These are phyloP conservation scores for Cryphonectria parasitica DNA, from an alignment of 2,329 filamentous ascomycete genomes.

Conservation along the genomic window DNA sequence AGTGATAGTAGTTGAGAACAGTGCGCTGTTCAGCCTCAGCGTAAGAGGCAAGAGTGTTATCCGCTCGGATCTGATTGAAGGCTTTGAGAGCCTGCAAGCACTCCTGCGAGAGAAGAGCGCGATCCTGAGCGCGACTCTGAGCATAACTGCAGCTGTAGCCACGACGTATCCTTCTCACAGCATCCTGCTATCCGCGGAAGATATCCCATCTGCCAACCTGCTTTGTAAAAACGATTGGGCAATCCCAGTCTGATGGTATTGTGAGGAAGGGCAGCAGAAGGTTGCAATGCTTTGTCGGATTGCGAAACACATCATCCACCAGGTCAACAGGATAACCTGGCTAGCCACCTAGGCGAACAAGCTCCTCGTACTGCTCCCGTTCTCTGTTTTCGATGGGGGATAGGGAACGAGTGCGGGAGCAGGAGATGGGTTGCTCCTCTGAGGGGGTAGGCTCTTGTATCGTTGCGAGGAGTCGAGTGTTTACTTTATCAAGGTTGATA, in stretches of 20 bases:
- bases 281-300: conserved; percentile 2
- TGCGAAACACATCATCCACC: background rate
- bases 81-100: background rate
- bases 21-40: background rate
- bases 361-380: background rate
- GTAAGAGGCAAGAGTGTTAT: background rate
- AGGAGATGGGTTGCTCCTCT: background rate
- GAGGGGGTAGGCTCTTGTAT: background rate
- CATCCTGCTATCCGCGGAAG: background rate
- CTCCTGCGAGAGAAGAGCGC: background rate
- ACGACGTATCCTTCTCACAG: background rate
- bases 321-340: background rate
- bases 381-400: background rate
- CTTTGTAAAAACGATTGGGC: conserved; percentile 6
- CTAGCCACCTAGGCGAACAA: background rate
- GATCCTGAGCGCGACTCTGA: too few relatives aligned
- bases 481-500: background rate
- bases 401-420: background rate
- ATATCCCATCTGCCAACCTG: background rate
- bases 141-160: background rate
- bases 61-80: background rate
- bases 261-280: conserved; percentile 6
- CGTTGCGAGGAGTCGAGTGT: background rate
- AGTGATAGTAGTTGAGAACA: background rate
- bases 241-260: conserved; percentile 6